These are phyloP conservation scores for Arthrobotrys entomopaga DNA, from an alignment of 2,329 filamentous ascomycete genomes.

Conservation along the genomic window DNA sequence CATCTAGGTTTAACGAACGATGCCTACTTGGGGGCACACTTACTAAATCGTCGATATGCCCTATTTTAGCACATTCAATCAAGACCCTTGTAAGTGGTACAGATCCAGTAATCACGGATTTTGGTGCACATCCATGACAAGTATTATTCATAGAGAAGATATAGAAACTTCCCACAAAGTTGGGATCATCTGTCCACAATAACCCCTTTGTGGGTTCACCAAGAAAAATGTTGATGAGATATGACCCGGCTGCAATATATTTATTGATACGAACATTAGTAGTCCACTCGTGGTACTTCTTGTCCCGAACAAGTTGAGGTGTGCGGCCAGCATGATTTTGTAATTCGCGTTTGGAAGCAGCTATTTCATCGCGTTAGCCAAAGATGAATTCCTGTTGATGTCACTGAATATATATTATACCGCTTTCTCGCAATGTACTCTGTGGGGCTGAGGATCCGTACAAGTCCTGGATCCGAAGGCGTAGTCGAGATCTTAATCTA, in stretches of 20 bases:
- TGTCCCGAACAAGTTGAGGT: constrained; percentile 5
- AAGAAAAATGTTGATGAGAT: constrained; percentile 44
- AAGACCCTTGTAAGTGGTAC: constrained; percentile 37
- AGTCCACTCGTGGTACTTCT: constrained; percentile 51
- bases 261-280: constrained; percentile 48
- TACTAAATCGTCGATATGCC: constrained; percentile 39
- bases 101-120: constrained; percentile 37
- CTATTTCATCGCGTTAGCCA: constrained; percentile 7
- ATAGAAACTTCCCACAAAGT: constrained; percentile 47
- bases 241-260: constrained; percentile 22
- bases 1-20: background rate
- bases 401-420: constrained; percentile 10
- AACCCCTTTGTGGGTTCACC: constrained; percentile 22
- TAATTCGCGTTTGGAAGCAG: constrained; percentile 13
- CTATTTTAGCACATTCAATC: constrained; percentile 27
- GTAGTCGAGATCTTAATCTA: constrained; percentile 18
- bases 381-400: background rate
- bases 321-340: background rate
- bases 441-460: constrained; percentile 42
- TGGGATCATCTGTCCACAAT: constrained; percentile 40
- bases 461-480: constrained; percentile 30
- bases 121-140: constrained; percentile 23
- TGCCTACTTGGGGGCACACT: background rate
- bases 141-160: constrained; percentile 46
- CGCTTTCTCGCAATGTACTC: constrained; percentile 21